Conservation (phyloP, 2,329 filamentous ascomycete species). For the Neonectria ditissima region DNA sequence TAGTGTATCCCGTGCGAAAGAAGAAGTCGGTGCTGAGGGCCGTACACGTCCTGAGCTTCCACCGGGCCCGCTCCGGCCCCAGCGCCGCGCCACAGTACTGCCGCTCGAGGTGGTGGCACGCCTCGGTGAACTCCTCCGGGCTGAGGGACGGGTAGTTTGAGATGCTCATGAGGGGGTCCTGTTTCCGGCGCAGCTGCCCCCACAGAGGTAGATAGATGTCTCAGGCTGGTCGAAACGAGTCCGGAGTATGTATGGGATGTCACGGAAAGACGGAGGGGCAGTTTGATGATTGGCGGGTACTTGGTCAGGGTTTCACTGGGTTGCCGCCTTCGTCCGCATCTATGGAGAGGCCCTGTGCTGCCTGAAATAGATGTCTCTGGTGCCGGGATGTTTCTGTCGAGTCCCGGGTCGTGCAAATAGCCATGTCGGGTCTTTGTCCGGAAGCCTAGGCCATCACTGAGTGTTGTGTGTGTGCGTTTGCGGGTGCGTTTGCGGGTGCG, state of each 20-base stretch:
- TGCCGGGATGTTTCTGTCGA: neutral
- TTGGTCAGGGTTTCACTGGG: neutral
- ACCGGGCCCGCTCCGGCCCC: slow-evolving; percentile 64
- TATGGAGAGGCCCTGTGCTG: neutral
- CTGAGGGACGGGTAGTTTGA: slow-evolving; percentile 71
- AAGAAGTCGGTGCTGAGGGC: slow-evolving; percentile 61
- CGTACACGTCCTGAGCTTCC: slow-evolving; percentile 66
- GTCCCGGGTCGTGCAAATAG: slow-evolving; percentile 9
- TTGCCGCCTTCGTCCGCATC: neutral
- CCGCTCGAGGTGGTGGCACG: slow-evolving; percentile 72
- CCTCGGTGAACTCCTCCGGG: slow-evolving; percentile 71
- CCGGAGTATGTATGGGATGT: neutral
- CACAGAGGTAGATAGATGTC: slow-evolving; percentile 1
- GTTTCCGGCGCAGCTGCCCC: neutral
- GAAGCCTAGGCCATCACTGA: neutral
- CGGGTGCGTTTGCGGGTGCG: neutral
- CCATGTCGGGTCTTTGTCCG: neutral
- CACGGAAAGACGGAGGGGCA: neutral
- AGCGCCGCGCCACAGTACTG: slow-evolving; percentile 69
- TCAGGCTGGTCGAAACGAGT: neutral
- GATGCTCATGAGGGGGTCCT: slow-evolving; percentile 56
- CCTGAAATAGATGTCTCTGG: neutral
- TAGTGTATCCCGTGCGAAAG: slow-evolving; percentile 58
- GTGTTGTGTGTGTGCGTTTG: neutral
- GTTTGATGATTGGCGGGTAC: neutral